Conservation (phyloP, 106 monocot species). For the Allium cepa region DNA sequence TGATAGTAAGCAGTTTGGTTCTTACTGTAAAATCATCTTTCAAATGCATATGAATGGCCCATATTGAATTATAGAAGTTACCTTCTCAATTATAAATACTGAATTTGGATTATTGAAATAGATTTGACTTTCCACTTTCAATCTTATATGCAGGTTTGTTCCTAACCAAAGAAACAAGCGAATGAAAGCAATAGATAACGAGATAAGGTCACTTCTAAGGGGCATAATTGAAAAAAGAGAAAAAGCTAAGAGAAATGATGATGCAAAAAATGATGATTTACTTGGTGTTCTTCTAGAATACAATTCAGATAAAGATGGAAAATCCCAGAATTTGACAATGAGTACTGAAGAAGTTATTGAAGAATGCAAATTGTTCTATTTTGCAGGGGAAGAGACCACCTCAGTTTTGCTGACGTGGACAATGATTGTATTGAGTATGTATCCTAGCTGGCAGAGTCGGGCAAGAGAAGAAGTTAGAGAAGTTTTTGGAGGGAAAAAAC, state of each 20-base stretch:
- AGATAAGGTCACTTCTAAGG: slow-evolving; percentile 20
- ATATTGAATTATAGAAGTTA: too few species aligned
- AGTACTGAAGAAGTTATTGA: slow-evolving; percentile 54
- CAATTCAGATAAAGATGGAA: slow-evolving; percentile 30
- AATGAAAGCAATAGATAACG: slow-evolving; percentile 24
- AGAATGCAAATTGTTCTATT: slow-evolving; percentile 81
- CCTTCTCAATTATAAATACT: neutral
- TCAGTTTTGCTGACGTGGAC: slow-evolving; percentile 62
- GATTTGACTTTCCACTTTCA: slow-evolving; percentile 1
- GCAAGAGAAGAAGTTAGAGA: slow-evolving; percentile 69
- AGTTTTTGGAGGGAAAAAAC: slow-evolving; percentile 23
- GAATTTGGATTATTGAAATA: slow-evolving; percentile 13
- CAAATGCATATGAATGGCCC: too few species aligned
- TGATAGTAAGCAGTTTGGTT: too few species aligned
- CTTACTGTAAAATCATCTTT: too few species aligned
- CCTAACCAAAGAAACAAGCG: slow-evolving; percentile 36
- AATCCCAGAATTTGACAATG: slow-evolving; percentile 21
- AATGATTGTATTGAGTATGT: slow-evolving; percentile 42
- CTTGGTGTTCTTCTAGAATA: slow-evolving; percentile 48
- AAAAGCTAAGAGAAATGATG: slow-evolving; percentile 22
- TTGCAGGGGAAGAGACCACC: slow-evolving; percentile 68
- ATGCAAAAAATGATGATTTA: slow-evolving; percentile 26
- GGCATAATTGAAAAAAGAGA: slow-evolving; percentile 49
- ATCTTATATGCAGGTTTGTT: slow-evolving; percentile 27
- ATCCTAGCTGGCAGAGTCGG: slow-evolving; percentile 48